A percentile compares a stretch with the other conserved stretches of the same genome.
phyloP scores from a whole-genome alignment of 257 asterid species.

The Capsicum chinense region DNA sequence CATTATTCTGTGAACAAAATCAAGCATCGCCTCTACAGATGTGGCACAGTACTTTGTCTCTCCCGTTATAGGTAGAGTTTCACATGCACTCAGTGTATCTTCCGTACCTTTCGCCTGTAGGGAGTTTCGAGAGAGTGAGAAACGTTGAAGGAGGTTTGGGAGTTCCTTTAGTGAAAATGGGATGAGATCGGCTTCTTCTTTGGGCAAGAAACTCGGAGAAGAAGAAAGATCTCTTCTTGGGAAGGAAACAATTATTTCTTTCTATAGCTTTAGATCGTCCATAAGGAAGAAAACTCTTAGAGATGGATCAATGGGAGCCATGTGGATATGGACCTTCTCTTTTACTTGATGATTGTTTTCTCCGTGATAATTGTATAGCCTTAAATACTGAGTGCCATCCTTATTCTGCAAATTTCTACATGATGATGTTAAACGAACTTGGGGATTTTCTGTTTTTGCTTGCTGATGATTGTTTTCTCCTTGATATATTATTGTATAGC shows the following conservation, averaged over 20 bases:
- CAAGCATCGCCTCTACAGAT: conserved; percentile 65
- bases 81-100: conserved; percentile 64
- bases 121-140: conserved; percentile 53
- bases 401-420: background rate
- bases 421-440: background rate
- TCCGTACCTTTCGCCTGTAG: conserved; percentile 73
- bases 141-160: conserved; percentile 31
- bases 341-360: background rate
- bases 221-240: conserved; percentile 48
- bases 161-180: conserved; percentile 63
- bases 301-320: conserved; percentile 63
- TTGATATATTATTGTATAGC: background rate
- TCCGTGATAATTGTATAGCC: background rate
- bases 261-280: conserved; percentile 57
- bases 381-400: background rate
- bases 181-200: conserved; percentile 58
- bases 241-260: conserved; percentile 57
- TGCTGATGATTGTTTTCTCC: background rate
- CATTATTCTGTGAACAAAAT: conserved; percentile 49
- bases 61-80: conserved; percentile 36
- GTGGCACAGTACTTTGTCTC: conserved; percentile 77
- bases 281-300: conserved; percentile 61
- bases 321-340: conserved; percentile 44
- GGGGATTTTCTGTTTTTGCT: background rate
- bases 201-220: conserved; percentile 47